Conservation (phyloP, 805 yeast species). For the Barnettozyma pratensis region DNA sequence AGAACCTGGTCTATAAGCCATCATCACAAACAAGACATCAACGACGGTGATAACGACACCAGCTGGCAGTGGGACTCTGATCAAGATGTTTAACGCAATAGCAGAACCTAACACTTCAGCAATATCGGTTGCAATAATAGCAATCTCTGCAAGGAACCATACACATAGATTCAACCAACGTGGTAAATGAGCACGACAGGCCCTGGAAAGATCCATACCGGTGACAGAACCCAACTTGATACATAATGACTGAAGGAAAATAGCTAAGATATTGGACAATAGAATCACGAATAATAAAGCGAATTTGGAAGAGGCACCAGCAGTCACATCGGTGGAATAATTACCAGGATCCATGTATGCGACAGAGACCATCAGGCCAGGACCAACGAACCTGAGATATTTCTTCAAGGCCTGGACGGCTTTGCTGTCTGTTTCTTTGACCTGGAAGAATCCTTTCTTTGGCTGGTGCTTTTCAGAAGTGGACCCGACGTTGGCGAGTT, state of each 20-base stretch:
- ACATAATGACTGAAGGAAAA: slow-evolving; percentile 75
- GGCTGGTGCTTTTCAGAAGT: background rate
- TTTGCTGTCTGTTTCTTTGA: slow-evolving; percentile 15
- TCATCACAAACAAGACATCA: slow-evolving; percentile 74
- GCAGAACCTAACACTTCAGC: slow-evolving; percentile 96
- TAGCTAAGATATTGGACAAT: slow-evolving; percentile 79
- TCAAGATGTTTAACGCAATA: slow-evolving; percentile 71
- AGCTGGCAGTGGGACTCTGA: slow-evolving; percentile 66
- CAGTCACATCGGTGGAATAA: slow-evolving; percentile 82
- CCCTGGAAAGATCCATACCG: slow-evolving; percentile 82
- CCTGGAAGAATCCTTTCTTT: slow-evolving; percentile 7
- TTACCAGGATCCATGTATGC: slow-evolving; percentile 96
- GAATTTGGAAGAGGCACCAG: slow-evolving; percentile 78
- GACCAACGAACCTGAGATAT: slow-evolving; percentile 71
- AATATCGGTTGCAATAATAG: slow-evolving; percentile 87
- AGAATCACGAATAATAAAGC: slow-evolving; percentile 67
- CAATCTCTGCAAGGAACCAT: slow-evolving; percentile 79
- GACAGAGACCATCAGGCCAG: slow-evolving; percentile 83
- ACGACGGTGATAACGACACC: slow-evolving; percentile 77
- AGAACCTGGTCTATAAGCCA: slow-evolving; percentile 78
- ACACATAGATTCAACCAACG: slow-evolving; percentile 55
- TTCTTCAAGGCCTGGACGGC: slow-evolving; percentile 35
- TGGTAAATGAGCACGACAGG: slow-evolving; percentile 70
- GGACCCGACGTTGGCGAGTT: background rate
- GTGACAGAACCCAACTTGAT: slow-evolving; percentile 86